Evolutionary conservation across 768 basidiomycete genomes (phyloP).

Genomic region (Cantharellus anzutake): DNA sequence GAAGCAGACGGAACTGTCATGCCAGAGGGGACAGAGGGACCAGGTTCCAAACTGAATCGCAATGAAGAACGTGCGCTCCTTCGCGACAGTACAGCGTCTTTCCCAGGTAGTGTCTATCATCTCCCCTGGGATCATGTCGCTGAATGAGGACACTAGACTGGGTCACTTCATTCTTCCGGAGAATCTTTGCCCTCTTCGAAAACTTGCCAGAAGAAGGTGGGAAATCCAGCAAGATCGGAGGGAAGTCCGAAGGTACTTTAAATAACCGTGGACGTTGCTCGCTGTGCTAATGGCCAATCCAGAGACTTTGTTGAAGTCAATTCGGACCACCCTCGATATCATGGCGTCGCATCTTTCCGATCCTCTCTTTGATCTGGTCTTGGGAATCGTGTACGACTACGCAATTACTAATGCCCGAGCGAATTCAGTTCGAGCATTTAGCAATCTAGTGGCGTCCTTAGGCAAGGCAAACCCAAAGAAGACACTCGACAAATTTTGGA

Average conservation of each 20-base stretch:
- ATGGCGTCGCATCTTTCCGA: conserved; percentile 66
- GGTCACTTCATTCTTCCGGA: conserved; percentile 58
- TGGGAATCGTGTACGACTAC: conserved; percentile 73
- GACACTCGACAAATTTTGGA: conserved; percentile 63
- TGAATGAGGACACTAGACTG: conserved; percentile 32
- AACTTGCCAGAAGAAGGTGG: conserved; percentile 94
- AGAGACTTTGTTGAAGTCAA: conserved; percentile 55
- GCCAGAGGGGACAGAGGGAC: conserved; percentile 10
- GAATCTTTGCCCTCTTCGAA: conserved; percentile 68
- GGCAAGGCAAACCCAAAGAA: conserved; percentile 59
- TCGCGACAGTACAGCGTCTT: conserved; percentile 58
- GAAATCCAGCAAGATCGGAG: conserved; percentile 56
- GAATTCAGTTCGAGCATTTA: conserved; percentile 80
- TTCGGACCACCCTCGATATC: conserved; percentile 64
- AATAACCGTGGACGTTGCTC: not conserved
- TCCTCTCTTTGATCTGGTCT: conserved; percentile 61
- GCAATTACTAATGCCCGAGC: conserved; percentile 77
- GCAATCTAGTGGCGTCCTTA: conserved; percentile 70
- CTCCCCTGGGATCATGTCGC: not conserved
- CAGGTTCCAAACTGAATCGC: conserved; percentile 27
- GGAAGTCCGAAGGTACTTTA: conserved; percentile 24
- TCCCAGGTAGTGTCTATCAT: conserved; percentile 35
- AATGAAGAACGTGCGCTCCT: conserved; percentile 56
- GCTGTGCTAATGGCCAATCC: not conserved
- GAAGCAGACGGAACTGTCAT: not conserved